Conservation (phyloP, 2,329 filamentous ascomycete species). For the Knufia fluminis region DNA sequence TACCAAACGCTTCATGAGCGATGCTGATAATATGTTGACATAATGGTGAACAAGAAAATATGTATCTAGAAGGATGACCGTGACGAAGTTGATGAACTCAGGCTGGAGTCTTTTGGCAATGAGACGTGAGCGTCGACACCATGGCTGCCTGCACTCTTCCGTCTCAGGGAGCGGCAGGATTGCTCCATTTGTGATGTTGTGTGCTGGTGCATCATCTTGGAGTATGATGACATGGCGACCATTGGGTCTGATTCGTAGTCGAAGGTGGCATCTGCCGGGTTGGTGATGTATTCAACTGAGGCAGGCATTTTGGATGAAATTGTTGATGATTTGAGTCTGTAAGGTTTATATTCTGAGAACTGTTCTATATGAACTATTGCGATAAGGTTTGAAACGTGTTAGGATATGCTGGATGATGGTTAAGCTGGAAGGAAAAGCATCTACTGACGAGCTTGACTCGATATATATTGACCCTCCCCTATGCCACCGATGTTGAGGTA, state of each 20-base stretch:
- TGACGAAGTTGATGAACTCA: constrained; percentile 18
- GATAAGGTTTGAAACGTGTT: too few species aligned
- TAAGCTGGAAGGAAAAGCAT: too few species aligned
- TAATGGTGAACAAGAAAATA: too few species aligned
- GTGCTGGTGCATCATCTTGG: constrained; percentile 54
- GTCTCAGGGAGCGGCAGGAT: constrained; percentile 39
- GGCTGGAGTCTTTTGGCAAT: constrained; percentile 13
- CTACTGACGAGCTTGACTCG: too few species aligned
- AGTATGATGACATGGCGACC: constrained; percentile 35
- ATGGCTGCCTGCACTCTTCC: constrained; percentile 18
- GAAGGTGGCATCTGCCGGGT: constrained; percentile 10
- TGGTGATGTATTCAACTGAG: constrained; percentile 19
- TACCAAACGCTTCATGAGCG: too few species aligned
- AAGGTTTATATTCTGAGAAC: too few species aligned
- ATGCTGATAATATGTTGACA: too few species aligned
- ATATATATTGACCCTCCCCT: not conserved
- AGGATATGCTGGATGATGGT: too few species aligned
- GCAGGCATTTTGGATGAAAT: constrained; percentile 15
- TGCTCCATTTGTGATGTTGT: constrained; percentile 58
- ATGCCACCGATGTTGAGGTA: not conserved
- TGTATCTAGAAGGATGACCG: constrained; percentile 17
- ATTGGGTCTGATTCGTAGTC: constrained; percentile 21
- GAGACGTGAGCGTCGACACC: constrained; percentile 16
- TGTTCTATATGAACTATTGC: too few species aligned
- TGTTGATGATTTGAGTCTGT: not conserved